Evolutionary conservation across 768 basidiomycete genomes (phyloP), one percentile per base, ranked within the genome.

Genomic region (Termitomyces sp.): DNA sequence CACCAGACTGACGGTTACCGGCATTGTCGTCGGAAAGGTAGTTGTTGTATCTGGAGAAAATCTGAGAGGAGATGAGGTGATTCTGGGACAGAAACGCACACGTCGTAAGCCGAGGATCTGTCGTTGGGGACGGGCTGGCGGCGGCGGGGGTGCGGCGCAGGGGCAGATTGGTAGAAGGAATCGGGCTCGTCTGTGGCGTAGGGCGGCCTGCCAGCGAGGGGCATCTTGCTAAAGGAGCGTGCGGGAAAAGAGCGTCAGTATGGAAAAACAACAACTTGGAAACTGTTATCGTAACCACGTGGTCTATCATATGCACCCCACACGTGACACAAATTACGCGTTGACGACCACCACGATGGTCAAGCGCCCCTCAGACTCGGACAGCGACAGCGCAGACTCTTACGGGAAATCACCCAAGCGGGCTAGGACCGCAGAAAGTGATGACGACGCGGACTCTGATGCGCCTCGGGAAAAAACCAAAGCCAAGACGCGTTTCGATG

Each of bases 181-280:
- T 87, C 84, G 6, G 83, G 82, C 64, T 86, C 80, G 71, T 89
- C 83, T 37, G 85, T 87, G 46, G 84, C 87, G 67, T 80, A 88
- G 27, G 85, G 85, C 13, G 85, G 85, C 70, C 74, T 77, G 59
- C 83, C 82, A 68, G 84, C 83, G 59, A 84, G 74, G 54, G 84
- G 76, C 24, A 80, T 68, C 71, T 74, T 74, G 55, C 53, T 49
- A 56, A 58, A 62, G 61, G 64, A 59, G 65, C 58, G 61, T 54
- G 63, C 42, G 34, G 18, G 14, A 51, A 51, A 51, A 26, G 49
- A 50, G 34, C 34, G 31, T 42, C 37, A 59, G 62, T 62, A 64
- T 62, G 60, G 60, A 64, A 60, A 55, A 41, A 57, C 61, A 18
- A 36, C 36, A 26, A 22, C 26, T 36, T 36, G 10, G 10, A 29